These are phyloP conservation scores for Ilex aquifolium DNA, from an alignment of 257 asterid genomes.

Conservation along the genomic window DNA sequence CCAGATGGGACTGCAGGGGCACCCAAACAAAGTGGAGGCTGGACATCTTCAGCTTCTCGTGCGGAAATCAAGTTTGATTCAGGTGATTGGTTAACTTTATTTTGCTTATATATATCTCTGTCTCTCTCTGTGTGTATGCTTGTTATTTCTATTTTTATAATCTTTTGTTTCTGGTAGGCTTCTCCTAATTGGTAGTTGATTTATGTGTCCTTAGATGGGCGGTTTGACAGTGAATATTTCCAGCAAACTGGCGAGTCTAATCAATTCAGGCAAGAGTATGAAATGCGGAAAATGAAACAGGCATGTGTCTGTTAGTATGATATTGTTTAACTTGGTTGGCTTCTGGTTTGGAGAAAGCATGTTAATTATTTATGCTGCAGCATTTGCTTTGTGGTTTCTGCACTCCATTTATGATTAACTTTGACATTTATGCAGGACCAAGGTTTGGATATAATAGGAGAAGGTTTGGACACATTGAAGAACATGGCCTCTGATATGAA, in stretches of 20 bases:
- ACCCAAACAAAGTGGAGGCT: slow-evolving; percentile 34
- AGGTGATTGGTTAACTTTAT: slow-evolving; percentile 24
- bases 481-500: slow-evolving; percentile 84
- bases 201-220: slow-evolving; percentile 40
- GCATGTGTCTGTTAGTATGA: slow-evolving; percentile 42
- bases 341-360: not conserved
- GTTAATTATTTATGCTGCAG: not conserved
- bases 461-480: slow-evolving; percentile 70
- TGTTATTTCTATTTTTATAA: not conserved
- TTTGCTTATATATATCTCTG: too few species aligned
- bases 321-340: not conserved
- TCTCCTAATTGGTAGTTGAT: not conserved
- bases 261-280: slow-evolving; percentile 67
- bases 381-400: not conserved
- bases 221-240: slow-evolving; percentile 42
- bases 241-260: slow-evolving; percentile 60
- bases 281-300: slow-evolving; percentile 90
- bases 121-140: too few species aligned
- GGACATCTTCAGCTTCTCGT: slow-evolving; percentile 51
- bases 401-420: slow-evolving; percentile 3
- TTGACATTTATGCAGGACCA: slow-evolving; percentile 48
- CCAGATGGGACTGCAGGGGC: slow-evolving; percentile 45
- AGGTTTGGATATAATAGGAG: slow-evolving; percentile 75
- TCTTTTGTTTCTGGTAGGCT: not conserved
- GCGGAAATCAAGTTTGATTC: slow-evolving; percentile 61